A percentile compares a stretch with the other conserved stretches of the same genome.
These are phyloP conservation scores for Berkeleyomyces basicola DNA, from an alignment of 2,329 filamentous ascomycete species.

Conservation along the genomic window DNA sequence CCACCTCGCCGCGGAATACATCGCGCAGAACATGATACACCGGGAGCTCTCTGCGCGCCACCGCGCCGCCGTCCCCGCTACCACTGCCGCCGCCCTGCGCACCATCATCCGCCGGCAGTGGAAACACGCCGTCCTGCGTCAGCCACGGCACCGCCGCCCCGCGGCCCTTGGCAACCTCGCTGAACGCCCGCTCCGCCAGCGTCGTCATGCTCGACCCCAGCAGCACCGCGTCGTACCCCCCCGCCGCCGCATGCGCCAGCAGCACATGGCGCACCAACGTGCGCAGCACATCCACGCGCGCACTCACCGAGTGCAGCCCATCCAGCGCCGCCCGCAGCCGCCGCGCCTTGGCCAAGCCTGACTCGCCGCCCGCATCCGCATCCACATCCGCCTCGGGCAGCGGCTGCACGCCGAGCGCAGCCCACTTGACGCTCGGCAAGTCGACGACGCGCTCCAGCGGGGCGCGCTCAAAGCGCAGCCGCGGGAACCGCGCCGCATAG, in stretches of 20 bases:
- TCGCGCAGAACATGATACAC: conserved; percentile 74
- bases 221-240: conserved; percentile 52
- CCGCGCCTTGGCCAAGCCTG: conserved; percentile 14
- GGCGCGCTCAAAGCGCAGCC: conserved; percentile 44
- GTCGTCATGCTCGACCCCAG: conserved; percentile 78
- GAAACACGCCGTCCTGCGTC: conserved; percentile 52
- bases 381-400: conserved; percentile 37
- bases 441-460: conserved; percentile 47
- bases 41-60: conserved; percentile 4
- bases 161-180: conserved; percentile 80
- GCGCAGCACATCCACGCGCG: conserved; percentile 54
- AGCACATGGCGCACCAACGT: conserved; percentile 59
- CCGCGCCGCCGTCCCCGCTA: conserved; percentile 11
- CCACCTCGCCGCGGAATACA: conserved; percentile 64
- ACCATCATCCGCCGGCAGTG: conserved; percentile 20
- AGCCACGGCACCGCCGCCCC: conserved; percentile 72
- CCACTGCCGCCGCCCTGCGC: background rate
- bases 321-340: conserved; percentile 39
- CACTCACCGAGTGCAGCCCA: conserved; percentile 54
- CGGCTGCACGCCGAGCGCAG: conserved; percentile 23
- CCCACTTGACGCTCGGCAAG: conserved; percentile 37
- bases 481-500: conserved; percentile 46
- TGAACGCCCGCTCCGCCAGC: conserved; percentile 69
- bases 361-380: conserved; percentile 20
- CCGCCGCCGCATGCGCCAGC: conserved; percentile 41